Percentiles rank a stretch among this genome's conserved stretches.
Evolutionary conservation across 2,329 filamentous ascomycete genomes (phyloP).

Genomic region (Paramyrothecium roridum): DNA sequence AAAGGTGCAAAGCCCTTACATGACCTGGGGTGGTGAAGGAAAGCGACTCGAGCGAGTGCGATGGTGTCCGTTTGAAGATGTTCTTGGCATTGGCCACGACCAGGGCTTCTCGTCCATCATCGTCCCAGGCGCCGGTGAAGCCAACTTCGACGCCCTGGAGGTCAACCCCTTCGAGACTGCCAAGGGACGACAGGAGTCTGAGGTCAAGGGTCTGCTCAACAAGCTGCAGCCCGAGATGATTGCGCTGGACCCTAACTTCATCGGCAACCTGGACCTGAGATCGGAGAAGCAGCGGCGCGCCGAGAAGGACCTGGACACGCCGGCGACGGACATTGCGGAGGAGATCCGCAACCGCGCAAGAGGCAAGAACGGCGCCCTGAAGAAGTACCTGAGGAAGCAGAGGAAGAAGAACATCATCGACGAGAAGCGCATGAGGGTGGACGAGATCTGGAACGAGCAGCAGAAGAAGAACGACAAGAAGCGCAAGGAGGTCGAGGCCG

Average conservation of each 20-base stretch:
- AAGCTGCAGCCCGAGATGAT: constrained; percentile 98
- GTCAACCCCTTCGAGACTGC: constrained; percentile 91
- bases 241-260: constrained; percentile 84
- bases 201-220: constrained; percentile 86
- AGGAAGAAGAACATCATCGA: constrained; percentile 92
- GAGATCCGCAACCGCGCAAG: constrained; percentile 74
- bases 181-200: constrained; percentile 88
- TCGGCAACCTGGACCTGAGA: constrained; percentile 81
- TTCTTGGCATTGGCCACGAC: constrained; percentile 81
- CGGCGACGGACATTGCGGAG: constrained; percentile 53
- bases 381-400: constrained; percentile 89
- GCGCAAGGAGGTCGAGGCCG: constrained; percentile 61
- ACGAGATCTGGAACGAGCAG: constrained; percentile 75
- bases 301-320: constrained; percentile 77
- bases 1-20: constrained; percentile 84
- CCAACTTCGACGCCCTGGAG: constrained; percentile 93
- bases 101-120: constrained; percentile 86
- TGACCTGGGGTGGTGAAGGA: constrained; percentile 88
- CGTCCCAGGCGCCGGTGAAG: constrained; percentile 90
- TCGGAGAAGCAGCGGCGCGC: constrained; percentile 73
- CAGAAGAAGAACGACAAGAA: constrained; percentile 64
- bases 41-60: constrained; percentile 73
- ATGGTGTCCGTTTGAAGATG: constrained; percentile 95
- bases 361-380: constrained; percentile 84
- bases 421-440: constrained; percentile 83